Base-by-base conservation (phyloP, 345 rosid species). In the Chamaenerion angustifolium region DNA sequence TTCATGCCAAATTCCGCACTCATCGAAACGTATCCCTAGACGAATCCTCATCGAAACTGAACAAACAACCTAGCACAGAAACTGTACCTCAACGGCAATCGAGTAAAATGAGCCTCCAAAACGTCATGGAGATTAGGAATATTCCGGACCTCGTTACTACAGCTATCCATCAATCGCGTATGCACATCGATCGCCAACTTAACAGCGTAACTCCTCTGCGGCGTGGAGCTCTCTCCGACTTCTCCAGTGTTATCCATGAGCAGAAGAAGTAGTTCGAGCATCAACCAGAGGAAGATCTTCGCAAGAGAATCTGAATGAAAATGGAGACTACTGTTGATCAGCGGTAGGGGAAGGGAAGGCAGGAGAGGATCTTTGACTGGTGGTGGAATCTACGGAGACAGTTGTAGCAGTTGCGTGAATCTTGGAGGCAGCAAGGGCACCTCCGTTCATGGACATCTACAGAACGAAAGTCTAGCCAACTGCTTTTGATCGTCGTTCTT, bases 221-320 rank as follows among this genome's bases (percentile, higher is more conserved):
- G 93, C 21, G 93, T 80, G 41, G 85, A 77, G 72, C 84, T 83
- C 73, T 83, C 93, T 37, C 93, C 93, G 19, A 75, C 82, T 54
- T 77, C 93, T 65, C 79, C 87, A 11, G 61, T 60, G 60, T 71
- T 76, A 77, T 83, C 93, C 93, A 80, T 81, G 56, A 40, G 40
- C 43, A 31, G 45, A n/a, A 43, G 51, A 46, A 15, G 55, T 10
- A 40, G 31, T 50, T 21, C 25, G 25, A 21, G 25, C 25, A 21
- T 21, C 25, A 21, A 21, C 3, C 25, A 21, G 25, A 21, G 25
- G 25, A 21, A 21, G 25, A 21, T 21, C 25, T 21, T 21, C 25
- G 3, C 25, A 21, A 21, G 25, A 21, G 25, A 21, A 21, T 21
- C 4, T 21, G 25, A 21, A 21, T 4, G 25, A 21, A 21, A 21